These are phyloP conservation scores for Manihot esculenta DNA, from an alignment of 441 rosid genomes.

Conservation along the genomic window DNA sequence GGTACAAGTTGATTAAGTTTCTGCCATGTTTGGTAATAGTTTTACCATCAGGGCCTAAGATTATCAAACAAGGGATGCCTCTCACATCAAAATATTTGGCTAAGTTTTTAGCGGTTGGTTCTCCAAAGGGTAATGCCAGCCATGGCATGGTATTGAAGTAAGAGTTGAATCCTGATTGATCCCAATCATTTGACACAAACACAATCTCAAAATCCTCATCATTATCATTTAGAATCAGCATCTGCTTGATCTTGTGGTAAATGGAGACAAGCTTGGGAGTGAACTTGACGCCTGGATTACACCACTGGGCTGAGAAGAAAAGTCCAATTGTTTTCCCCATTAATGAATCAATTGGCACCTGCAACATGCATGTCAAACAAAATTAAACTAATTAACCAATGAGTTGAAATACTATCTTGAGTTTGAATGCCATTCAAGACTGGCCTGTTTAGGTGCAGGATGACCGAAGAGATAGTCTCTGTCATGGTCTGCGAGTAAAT, in stretches of 20 bases:
- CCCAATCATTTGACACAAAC: conserved; percentile 46
- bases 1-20: conserved; percentile 46
- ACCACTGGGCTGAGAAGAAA: conserved; percentile 61
- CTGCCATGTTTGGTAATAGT: conserved; percentile 56
- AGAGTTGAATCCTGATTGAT: conserved; percentile 36
- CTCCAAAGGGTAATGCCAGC: conserved; percentile 56
- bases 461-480: conserved; percentile 48
- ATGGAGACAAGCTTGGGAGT: conserved; percentile 47
- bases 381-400: too few species aligned
- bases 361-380: conserved; percentile 6
- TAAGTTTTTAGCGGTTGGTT: conserved; percentile 32
- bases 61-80: conserved; percentile 52
- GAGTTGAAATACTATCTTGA: too few species aligned
- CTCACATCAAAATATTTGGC: conserved; percentile 45
- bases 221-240: conserved; percentile 11
- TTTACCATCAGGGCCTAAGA: conserved; percentile 59
- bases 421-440: too few species aligned
- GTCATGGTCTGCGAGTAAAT: conserved; percentile 32
- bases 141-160: conserved; percentile 53
- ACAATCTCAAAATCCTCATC: conserved; percentile 49
- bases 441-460: conserved; percentile 37
- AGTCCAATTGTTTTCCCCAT: conserved; percentile 53
- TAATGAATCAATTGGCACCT: conserved; percentile 48
- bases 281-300: conserved; percentile 50
- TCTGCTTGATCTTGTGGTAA: conserved; percentile 50